These are phyloP conservation scores for Castanopsis chinensis DNA, from an alignment of 306 rosid genomes.

Conservation along the genomic window DNA sequence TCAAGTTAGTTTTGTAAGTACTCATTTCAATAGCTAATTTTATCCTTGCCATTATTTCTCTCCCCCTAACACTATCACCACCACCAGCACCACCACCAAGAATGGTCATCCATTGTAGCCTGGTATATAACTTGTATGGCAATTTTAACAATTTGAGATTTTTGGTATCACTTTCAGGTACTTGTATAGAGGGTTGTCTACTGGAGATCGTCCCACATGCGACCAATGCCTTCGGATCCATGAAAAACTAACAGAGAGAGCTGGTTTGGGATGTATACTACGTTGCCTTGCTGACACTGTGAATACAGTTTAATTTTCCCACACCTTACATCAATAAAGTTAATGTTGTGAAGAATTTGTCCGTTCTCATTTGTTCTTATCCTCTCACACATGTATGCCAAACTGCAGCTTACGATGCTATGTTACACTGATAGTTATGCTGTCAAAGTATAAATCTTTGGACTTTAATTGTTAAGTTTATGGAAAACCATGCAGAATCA, in stretches of 20 bases:
- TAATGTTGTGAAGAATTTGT: neutral
- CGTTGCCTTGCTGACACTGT: constrained; percentile 81
- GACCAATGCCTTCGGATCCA: constrained; percentile 91
- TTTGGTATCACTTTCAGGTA: constrained; percentile 49
- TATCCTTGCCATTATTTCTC: too few relatives aligned
- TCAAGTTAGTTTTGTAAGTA: too few relatives aligned
- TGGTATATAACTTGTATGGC: neutral
- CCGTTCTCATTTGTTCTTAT: neutral
- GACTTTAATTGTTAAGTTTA: neutral
- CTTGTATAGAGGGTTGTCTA: constrained; percentile 91
- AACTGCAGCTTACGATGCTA: constrained; percentile 2
- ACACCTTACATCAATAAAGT: neutral
- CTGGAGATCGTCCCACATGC: constrained; percentile 94
- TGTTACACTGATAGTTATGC: neutral
- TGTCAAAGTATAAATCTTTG: neutral
- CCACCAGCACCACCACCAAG: too few relatives aligned
- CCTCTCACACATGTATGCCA: constrained; percentile 10
- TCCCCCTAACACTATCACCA: too few relatives aligned
- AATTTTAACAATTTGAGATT: neutral
- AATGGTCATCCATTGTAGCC: neutral
- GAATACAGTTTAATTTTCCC: constrained; percentile 65
- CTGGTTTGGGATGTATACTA: constrained; percentile 94
- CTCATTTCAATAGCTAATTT: too few relatives aligned
- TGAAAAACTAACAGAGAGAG: constrained; percentile 84
- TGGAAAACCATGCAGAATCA: neutral